Conservation (phyloP, 352 stramenopile species). For the Phytophthora hibernalis region DNA sequence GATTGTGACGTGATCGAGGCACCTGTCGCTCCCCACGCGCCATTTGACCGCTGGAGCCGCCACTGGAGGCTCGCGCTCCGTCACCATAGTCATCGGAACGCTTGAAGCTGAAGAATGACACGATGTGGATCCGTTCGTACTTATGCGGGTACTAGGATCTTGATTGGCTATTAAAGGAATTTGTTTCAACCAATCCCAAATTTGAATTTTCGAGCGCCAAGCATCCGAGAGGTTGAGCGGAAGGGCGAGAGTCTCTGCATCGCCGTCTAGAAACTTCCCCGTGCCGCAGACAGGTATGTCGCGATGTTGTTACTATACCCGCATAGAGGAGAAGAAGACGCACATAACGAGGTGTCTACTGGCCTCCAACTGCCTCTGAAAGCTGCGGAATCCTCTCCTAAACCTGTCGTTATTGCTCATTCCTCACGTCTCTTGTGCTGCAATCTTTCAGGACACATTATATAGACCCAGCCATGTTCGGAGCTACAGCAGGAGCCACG, state of each 20-base stretch:
- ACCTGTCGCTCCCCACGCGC: slow-evolving; percentile 49
- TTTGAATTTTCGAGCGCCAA: slow-evolving; percentile 19
- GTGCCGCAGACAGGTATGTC: slow-evolving; percentile 20
- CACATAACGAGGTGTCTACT: background rate
- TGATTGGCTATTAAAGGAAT: slow-evolving; percentile 27
- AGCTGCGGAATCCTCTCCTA: slow-evolving; percentile 12
- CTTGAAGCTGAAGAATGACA: slow-evolving; percentile 25
- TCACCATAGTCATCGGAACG: slow-evolving; percentile 19
- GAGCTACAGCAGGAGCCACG: slow-evolving; percentile 32
- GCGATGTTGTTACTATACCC: background rate
- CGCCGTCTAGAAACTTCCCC: slow-evolving; percentile 19
- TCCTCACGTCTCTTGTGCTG: slow-evolving; percentile 5
- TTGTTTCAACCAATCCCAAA: slow-evolving; percentile 32
- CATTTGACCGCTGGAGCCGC: slow-evolving; percentile 34
- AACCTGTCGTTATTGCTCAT: background rate
- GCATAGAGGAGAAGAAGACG: background rate
- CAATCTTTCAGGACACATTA: slow-evolving; percentile 25
- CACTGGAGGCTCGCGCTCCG: slow-evolving; percentile 17
- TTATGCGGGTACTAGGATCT: slow-evolving; percentile 3
- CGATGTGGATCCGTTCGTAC: slow-evolving; percentile 26
- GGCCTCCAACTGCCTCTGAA: slow-evolving; percentile 2
- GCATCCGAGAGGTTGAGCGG: slow-evolving; percentile 28
- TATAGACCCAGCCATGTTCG: slow-evolving; percentile 50
- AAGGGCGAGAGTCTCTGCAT: slow-evolving; percentile 7
- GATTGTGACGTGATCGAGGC: slow-evolving; percentile 34